A percentile compares a stretch with the other conserved stretches of the same genome.
Conservation (phyloP, 2,329 filamentous ascomycete species). For the Pestalotiopsis sp. region DNA sequence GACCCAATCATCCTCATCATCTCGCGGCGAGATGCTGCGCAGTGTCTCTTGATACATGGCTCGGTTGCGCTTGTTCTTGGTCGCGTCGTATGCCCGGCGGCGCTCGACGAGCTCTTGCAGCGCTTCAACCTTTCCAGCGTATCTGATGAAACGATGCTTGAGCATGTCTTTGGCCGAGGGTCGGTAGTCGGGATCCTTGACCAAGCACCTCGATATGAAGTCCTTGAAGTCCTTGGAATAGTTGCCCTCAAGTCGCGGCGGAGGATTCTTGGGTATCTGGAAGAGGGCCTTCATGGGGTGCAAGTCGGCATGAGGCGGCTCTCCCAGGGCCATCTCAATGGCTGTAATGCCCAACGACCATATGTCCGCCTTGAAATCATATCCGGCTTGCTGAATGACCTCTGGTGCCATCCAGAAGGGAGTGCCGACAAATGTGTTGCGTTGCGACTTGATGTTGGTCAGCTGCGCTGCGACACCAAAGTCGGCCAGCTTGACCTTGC, state of each 20-base stretch:
- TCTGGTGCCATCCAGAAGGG: slow-evolving; percentile 98
- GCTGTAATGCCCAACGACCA: slow-evolving; percentile 93
- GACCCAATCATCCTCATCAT: slow-evolving; percentile 85
- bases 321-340: slow-evolving; percentile 85
- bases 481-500: slow-evolving; percentile 94
- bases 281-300: slow-evolving; percentile 96
- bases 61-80: slow-evolving; percentile 68
- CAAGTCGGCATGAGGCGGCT: slow-evolving; percentile 82
- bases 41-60: slow-evolving; percentile 95
- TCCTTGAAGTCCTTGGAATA: slow-evolving; percentile 94
- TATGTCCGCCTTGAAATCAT: slow-evolving; percentile 89
- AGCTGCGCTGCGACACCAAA: slow-evolving; percentile 97
- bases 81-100: slow-evolving; percentile 80
- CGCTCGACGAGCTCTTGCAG: slow-evolving; percentile 86
- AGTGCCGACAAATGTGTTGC: slow-evolving; percentile 96
- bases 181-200: slow-evolving; percentile 86
- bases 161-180: slow-evolving; percentile 86
- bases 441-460: slow-evolving; percentile 95
- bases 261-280: slow-evolving; percentile 84
- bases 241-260: slow-evolving; percentile 81
- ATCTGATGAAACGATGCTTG: slow-evolving; percentile 84
- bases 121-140: slow-evolving; percentile 84
- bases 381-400: slow-evolving; percentile 83
- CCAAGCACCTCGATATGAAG: slow-evolving; percentile 86
- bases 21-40: slow-evolving; percentile 66